A percentile compares a stretch with the other conserved stretches of the same genome.
Evolutionary conservation across 805 yeast species (phyloP).

Genomic region (Zygosaccharomyces kombuchaensis): DNA sequence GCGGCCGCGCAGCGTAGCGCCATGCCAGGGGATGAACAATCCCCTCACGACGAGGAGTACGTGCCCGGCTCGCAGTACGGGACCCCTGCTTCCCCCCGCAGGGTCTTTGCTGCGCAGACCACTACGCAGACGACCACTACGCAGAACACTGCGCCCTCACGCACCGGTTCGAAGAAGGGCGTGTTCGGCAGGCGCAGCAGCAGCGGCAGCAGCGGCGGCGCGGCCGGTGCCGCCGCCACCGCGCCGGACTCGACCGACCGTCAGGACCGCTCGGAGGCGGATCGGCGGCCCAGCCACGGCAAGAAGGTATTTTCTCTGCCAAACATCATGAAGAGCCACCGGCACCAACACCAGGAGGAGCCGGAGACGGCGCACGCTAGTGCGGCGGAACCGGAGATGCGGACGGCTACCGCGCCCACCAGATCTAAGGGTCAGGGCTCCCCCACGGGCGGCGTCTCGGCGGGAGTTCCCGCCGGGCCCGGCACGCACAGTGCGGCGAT

Average conservation of each 20-base stretch:
- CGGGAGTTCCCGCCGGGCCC: not conserved
- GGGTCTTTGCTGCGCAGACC: not conserved
- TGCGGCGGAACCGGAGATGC: not conserved
- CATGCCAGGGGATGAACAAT: not conserved
- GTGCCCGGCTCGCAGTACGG: conserved; percentile 5
- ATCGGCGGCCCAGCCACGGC: not conserved
- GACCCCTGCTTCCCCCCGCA: conserved; percentile 4
- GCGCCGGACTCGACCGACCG: not conserved
- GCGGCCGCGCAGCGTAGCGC: not conserved
- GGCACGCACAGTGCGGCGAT: conserved; percentile 1
- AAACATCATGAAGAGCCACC: not conserved
- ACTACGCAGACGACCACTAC: not conserved
- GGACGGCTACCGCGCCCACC: not conserved
- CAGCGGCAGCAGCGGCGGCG: not conserved
- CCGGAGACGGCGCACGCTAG: not conserved
- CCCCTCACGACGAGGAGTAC: not conserved
- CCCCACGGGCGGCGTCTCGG: not conserved
- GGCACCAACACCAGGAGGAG: not conserved
- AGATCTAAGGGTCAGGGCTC: not conserved
- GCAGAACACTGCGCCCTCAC: not conserved
- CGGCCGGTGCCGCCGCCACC: not conserved
- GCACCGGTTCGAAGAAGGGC: not conserved
- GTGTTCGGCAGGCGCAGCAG: not conserved
- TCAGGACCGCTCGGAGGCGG: conserved; percentile 2
- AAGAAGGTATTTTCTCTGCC: conserved; percentile 4